Conservation (phyloP, 495 filamentous ascomycete species). For the Chlorociboria aeruginascens region DNA sequence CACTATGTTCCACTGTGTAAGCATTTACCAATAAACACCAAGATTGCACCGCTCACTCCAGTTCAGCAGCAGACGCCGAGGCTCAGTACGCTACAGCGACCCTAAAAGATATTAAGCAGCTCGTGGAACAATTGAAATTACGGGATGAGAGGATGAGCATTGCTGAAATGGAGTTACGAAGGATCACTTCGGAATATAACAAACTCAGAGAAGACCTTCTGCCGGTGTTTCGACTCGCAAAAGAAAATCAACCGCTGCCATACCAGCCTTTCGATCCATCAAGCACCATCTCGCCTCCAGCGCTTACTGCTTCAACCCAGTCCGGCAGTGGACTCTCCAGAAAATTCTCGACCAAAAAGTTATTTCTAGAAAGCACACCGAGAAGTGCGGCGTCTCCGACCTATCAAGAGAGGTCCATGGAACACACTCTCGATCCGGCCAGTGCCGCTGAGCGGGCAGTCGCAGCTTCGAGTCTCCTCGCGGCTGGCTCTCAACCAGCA, state of each 20-base stretch:
- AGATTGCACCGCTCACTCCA: slow-evolving; percentile 2
- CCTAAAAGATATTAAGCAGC: slow-evolving; percentile 77
- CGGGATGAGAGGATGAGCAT: slow-evolving; percentile 78
- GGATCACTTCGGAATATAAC: slow-evolving; percentile 73
- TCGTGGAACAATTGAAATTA: slow-evolving; percentile 74
- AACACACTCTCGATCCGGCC: slow-evolving; percentile 41
- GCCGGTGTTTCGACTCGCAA: slow-evolving; percentile 77
- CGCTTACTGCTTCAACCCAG: slow-evolving; percentile 36
- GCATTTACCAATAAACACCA: slow-evolving; percentile 19
- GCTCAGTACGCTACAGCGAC: slow-evolving; percentile 75
- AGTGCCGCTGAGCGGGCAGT: slow-evolving; percentile 46
- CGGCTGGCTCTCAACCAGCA: slow-evolving; percentile 34
- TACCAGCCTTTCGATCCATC: slow-evolving; percentile 27
- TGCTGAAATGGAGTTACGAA: slow-evolving; percentile 68
- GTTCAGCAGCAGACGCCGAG: slow-evolving; percentile 74
- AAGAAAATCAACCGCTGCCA: slow-evolving; percentile 81
- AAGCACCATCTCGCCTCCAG: slow-evolving; percentile 35
- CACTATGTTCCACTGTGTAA: slow-evolving; percentile 90
- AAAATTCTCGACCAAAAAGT: slow-evolving; percentile 84
- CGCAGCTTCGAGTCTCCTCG: slow-evolving; percentile 65
- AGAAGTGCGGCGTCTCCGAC: slow-evolving; percentile 68
- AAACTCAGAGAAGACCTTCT: slow-evolving; percentile 81
- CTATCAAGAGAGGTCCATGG: slow-evolving; percentile 47
- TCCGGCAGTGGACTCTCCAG: slow-evolving; percentile 47
- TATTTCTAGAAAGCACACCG: slow-evolving; percentile 69